phyloP scores from a whole-genome alignment of 345 rosid genomes.

The Eucalyptus urophylla region DNA sequence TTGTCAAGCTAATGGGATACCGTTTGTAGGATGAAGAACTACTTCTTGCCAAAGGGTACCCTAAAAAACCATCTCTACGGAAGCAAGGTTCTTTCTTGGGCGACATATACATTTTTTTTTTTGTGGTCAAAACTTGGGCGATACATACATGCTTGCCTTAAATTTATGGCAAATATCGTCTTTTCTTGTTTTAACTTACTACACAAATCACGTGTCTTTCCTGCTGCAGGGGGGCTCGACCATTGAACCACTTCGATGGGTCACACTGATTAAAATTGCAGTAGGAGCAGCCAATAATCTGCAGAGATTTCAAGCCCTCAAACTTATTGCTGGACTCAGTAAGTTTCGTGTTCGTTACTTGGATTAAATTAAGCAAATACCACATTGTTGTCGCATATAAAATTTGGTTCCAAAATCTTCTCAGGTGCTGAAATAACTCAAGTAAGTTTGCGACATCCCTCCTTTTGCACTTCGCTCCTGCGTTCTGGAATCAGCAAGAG shows the following conservation, averaged over 20 bases:
- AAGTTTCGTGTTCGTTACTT: neutral
- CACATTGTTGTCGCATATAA: too few relatives aligned
- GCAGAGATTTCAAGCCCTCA: slow-evolving; percentile 1
- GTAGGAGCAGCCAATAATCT: neutral
- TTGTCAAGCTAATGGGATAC: neutral
- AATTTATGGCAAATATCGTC: neutral
- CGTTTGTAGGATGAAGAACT: neutral
- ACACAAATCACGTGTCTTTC: neutral
- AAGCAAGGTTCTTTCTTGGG: neutral
- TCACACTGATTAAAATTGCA: neutral
- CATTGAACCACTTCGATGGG: neutral
- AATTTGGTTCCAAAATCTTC: neutral
- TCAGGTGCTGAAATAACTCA: neutral
- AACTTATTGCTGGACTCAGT: slow-evolving; percentile 2
- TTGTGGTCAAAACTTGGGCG: too few relatives aligned
- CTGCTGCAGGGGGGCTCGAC: neutral
- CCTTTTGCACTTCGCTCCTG: neutral
- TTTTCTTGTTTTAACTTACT: neutral
- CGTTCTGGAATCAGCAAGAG: neutral
- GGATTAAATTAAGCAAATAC: neutral
- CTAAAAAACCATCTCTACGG: slow-evolving; percentile 1
- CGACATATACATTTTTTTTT: too few relatives aligned
- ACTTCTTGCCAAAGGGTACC: neutral
- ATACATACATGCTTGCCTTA: neutral
- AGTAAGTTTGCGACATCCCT: neutral